Evolutionary conservation across 495 filamentous ascomycete species (phyloP), one percentile per base, ranked within the genome.

Genomic region (Aspergillus haitiensis): DNA sequence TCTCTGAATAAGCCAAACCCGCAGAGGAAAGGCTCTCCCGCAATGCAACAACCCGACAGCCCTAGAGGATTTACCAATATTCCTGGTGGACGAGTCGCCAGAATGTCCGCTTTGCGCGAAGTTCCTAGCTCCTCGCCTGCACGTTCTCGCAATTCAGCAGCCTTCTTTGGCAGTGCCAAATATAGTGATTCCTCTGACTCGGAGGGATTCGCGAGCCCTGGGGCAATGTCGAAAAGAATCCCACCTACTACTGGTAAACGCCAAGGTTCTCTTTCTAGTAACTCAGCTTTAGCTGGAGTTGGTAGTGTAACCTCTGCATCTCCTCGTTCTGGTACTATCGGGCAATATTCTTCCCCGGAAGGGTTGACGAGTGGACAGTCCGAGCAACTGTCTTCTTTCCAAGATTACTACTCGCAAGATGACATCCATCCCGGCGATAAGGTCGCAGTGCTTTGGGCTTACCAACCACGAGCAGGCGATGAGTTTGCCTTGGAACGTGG

Each of bases 401-500:
- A 96, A 67, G 94, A 99, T 67, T 99, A 99, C 72, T 99, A 99
- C 73, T 97, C 93, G 5, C 86, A 91, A 64, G 93, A 98, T 67
- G 92, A 98, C 63, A 97, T 99, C 61, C 90, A 92, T 60, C 88
- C 94, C 4, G 88, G 89, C 35, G 92, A 98, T 67, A 88, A 86
- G 57, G 95, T 99, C 32, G 83, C 94, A 10, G 90, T 90, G 7
- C 83, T 99, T 32, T 99, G 95, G 95, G 94, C 95, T 7, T 99
- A 99, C 68, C 87, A 94, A 67, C 93, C 95, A 31, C 85, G 95
- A 42, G 95, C 95, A 4, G 84, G 85, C 32, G 95, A 99, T 66
- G 95, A 99, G 69, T 98, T 97, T 66, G 84, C 89, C 59, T 80
- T 99, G 32, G 94, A 98, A 61, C 86, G 95, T 53, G 95, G 95